phyloP scores from a whole-genome alignment of 305 asterid genomes.

The Withania somnifera region DNA sequence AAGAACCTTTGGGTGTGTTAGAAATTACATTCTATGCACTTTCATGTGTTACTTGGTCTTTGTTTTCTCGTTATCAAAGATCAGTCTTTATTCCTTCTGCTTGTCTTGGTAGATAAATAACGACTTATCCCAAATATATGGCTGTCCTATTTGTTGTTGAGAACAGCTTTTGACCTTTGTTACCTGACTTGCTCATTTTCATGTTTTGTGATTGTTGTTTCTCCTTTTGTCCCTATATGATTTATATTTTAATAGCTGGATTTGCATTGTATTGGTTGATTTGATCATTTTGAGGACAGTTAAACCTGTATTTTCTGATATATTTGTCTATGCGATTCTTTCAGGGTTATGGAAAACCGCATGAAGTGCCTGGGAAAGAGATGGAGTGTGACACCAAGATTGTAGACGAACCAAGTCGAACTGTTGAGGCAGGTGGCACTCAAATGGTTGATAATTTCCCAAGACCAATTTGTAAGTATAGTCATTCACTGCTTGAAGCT shows the following conservation, averaged over 20 bases:
- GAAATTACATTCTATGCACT: not conserved
- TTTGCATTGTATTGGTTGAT: not conserved
- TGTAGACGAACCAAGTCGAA: constrained; percentile 23
- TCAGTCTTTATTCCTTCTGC: not conserved
- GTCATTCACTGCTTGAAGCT: constrained; percentile 5
- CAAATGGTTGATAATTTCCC: constrained; percentile 42
- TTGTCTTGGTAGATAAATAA: not conserved
- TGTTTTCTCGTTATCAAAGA: not conserved
- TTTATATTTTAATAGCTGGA: not conserved
- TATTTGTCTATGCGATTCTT: not conserved
- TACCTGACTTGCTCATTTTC: not conserved
- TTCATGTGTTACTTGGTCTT: not conserved
- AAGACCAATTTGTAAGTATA: constrained; percentile 53
- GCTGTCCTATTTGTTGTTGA: not conserved
- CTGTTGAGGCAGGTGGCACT: constrained; percentile 24
- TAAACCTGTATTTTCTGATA: not conserved
- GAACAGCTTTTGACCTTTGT: not conserved
- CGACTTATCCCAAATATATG: not conserved
- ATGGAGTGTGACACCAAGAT: constrained; percentile 34
- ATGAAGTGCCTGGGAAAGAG: constrained; percentile 31
- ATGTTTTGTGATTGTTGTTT: not conserved
- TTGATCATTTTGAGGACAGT: not conserved
- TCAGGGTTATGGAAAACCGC: constrained; percentile 49
- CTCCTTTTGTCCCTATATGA: not conserved
- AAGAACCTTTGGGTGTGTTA: not conserved